These are phyloP conservation scores for Bathelium albidoporum DNA, from an alignment of 495 filamentous ascomycete species.

Conservation along the genomic window DNA sequence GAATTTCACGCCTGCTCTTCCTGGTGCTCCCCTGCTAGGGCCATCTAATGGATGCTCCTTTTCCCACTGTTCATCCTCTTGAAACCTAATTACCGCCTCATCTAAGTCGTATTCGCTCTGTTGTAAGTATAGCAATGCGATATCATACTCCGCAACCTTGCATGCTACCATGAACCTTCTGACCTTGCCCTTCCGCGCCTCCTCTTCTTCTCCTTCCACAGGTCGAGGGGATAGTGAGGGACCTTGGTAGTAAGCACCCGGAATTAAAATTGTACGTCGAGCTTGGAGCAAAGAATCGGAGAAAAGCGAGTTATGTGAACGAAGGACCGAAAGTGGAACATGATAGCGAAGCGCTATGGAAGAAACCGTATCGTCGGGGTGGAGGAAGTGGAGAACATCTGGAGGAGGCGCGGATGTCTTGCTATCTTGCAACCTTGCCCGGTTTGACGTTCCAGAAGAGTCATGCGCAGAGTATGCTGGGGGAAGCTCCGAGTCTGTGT, in stretches of 20 bases:
- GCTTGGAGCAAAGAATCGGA: slow-evolving; percentile 56
- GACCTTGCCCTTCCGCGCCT: slow-evolving; percentile 52
- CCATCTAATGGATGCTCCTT: slow-evolving; percentile 49
- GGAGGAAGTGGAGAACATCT: slow-evolving; percentile 59
- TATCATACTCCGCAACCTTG: slow-evolving; percentile 63
- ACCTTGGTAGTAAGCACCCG: slow-evolving; percentile 51
- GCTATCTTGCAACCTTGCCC: slow-evolving; percentile 21
- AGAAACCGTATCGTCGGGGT: slow-evolving; percentile 51
- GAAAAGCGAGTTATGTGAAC: slow-evolving; percentile 51
- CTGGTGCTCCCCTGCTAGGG: slow-evolving; percentile 19
- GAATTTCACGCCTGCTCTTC: slow-evolving; percentile 21
- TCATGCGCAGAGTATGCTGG: slow-evolving; percentile 30
- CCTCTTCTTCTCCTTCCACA: slow-evolving; percentile 58
- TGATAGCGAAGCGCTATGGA: slow-evolving; percentile 59
- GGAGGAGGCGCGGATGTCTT: slow-evolving; percentile 26
- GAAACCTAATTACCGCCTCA: slow-evolving; percentile 47
- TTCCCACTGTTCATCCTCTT: slow-evolving; percentile 64
- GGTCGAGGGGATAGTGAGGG: slow-evolving; percentile 55
- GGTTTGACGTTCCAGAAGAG: slow-evolving; percentile 17
- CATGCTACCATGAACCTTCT: slow-evolving; percentile 61
- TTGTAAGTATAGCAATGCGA: slow-evolving; percentile 60
- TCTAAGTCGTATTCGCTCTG: slow-evolving; percentile 55
- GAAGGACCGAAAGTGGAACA: slow-evolving; percentile 46
- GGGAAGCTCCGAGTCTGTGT: slow-evolving; percentile 13
- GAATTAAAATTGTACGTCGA: slow-evolving; percentile 57